A percentile compares a stretch with the other conserved stretches of the same genome.
These are phyloP conservation scores for Saturnispora kantuleensis DNA, from an alignment of 805 yeast species.

Conservation along the genomic window DNA sequence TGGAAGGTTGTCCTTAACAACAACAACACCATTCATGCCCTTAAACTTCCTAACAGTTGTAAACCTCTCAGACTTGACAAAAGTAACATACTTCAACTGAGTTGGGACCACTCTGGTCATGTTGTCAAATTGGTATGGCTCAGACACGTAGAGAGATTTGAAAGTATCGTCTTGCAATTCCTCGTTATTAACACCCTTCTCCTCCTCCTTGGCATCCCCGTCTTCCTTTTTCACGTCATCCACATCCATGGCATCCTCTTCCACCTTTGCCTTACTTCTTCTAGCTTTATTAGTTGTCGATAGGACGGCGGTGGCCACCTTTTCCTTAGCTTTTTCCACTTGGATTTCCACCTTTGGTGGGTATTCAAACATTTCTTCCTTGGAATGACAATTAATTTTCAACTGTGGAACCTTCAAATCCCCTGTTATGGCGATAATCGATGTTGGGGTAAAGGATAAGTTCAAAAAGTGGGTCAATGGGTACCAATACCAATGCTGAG, in stretches of 20 bases:
- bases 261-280: conserved; percentile 33
- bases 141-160: conserved; percentile 43
- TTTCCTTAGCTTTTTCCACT: conserved; percentile 75
- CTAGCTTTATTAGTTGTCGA: conserved; percentile 88
- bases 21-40: conserved; percentile 61
- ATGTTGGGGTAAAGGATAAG: conserved; percentile 86
- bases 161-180: conserved; percentile 24
- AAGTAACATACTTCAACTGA: conserved; percentile 76
- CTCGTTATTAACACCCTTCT: conserved; percentile 18
- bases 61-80: conserved; percentile 64
- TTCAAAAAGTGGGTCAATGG: conserved; percentile 91
- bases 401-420: conserved; percentile 84
- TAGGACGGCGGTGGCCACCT: conserved; percentile 83
- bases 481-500: conserved; percentile 98
- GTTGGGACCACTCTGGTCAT: conserved; percentile 84
- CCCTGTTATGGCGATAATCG: conserved; percentile 74
- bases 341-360: conserved; percentile 82
- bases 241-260: conserved; percentile 36
- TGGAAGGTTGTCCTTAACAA: conserved; percentile 55
- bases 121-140: conserved; percentile 64
- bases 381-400: conserved; percentile 70
- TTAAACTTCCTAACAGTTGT: conserved; percentile 72
- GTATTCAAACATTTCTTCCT: conserved; percentile 71
- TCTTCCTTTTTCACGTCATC: conserved; percentile 34
- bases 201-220: conserved; percentile 17